Base-by-base conservation (phyloP, 805 yeast genomes). In the Candida dendrica region DNA sequence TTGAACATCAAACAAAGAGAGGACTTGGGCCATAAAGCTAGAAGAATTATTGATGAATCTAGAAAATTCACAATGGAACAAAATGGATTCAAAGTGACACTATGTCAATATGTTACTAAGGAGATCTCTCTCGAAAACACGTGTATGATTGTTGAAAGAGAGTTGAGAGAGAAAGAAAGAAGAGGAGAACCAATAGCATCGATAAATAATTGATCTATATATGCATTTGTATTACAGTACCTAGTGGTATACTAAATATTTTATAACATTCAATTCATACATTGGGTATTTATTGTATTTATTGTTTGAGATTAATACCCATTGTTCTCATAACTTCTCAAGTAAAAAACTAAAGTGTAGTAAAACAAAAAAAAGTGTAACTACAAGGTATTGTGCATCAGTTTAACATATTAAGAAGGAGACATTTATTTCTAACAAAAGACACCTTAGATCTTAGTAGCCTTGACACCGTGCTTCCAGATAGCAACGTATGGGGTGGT, bases 401-500 rank as follows among this genome's bases (percentile, higher is more conserved):
- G 13, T 4, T 29, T 31, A 38, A 36, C 36, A 38, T 22, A 22
- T 22, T 22, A 22, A 22, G n/a, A 22, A 22, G 24, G 6, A 8
- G 24, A 22, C 24, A 22, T 22, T 22, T 22, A 22, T 22, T 22
- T 27, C n/a, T 27, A 27, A 11, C 30, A 37, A 36, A 43, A 36
- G 34, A 15, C n/a, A 31, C 18, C 36, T 83, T 89, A 91, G 78
- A 91, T 78, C 84, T 93, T 93, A 71, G 76, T 80, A 69, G 80
- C 87, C 60, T 68, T 74, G 58, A 86, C 81, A 80, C 98, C 98
- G 74, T 93, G 98, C 78, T 91, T 93, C 98, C 98, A 93, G 84
- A 90, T 82, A 55, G 90, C 88, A 64, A 91, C 93, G 75, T 67
- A 93, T 66, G 98, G 98, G 59, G 98, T 93, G 61, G 81, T 76